Evolutionary conservation across 2,329 filamentous ascomycete genomes (phyloP), one percentile per base, ranked within the genome.

Genomic region (Ceratocystis ficicola): DNA sequence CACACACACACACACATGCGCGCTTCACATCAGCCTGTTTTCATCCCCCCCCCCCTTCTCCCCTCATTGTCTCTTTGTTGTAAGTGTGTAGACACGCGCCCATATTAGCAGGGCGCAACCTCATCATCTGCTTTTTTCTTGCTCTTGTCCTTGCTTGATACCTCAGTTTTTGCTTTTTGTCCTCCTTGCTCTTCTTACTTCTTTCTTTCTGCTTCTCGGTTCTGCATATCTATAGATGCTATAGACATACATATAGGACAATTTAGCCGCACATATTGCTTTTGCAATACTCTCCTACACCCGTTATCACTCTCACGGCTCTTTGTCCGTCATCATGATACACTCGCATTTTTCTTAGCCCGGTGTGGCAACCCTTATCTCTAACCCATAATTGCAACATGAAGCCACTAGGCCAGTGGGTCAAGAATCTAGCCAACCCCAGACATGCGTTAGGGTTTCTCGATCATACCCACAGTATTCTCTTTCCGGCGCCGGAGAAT

Each of bases 401-500:
- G 7, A 22, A 32, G 32, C 3, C 15, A 30, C 3, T 12, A 59
- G 28, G 55, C 28, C 4, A n/a, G 55, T 36, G 28, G 17, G 22
- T 52, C 20, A 22, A 52, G 20, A 25, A 48, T 8, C 32, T 10
- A 32, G 10, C 15, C 59, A 62, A 62, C 28, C 36, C 36, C 36
- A 30, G 44, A 12, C n/a, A 15, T 25, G n/a, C 1, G 44, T 62
- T 62, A 62, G 60, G 36, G 60, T 44, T 62, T 8, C 5, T 3
- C 25, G 5, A 46, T 17, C 20, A 20, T 17, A 62, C 36, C 60
- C 36, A 62, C 36, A 46, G 30, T 22, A 44, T 62, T 44, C 41
- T 25, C 44, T n/a, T 62, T 62, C 55, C 55, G 55, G 55, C 55
- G 55, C 55, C 55, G 55, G 55, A 55, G 25, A 41, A 48, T 30